A percentile compares a stretch with the other conserved stretches of the same genome.
Conservation (phyloP, 73 alveolate genomes). For the Paramecium sonneborni region DNA sequence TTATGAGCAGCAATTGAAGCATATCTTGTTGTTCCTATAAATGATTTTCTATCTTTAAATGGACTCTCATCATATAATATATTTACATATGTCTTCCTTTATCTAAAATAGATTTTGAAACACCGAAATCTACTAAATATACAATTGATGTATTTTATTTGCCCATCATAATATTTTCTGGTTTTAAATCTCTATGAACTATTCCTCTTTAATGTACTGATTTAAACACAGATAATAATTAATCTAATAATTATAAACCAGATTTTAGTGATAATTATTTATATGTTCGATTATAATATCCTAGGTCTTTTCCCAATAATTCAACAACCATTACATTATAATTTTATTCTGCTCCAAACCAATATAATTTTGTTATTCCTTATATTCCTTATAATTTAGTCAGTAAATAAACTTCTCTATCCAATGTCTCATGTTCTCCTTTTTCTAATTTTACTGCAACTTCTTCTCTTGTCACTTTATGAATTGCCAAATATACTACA, state of each 20-base stretch:
- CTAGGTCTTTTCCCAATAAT: constrained; percentile 65
- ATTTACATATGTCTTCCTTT: constrained; percentile 44
- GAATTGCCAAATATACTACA: constrained; percentile 29
- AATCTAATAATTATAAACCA: not conserved
- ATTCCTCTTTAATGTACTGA: constrained; percentile 70
- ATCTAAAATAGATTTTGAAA: constrained; percentile 36
- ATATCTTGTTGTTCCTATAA: constrained; percentile 79
- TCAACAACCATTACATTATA: constrained; percentile 81
- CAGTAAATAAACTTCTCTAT: constrained; percentile 51
- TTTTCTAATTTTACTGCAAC: constrained; percentile 52
- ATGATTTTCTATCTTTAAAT: constrained; percentile 39
- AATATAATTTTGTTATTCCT: constrained; percentile 46
- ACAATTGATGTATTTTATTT: not conserved
- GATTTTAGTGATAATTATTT: constrained; percentile 30
- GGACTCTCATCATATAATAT: constrained; percentile 12
- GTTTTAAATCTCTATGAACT: constrained; percentile 81
- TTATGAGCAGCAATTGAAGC: constrained; percentile 81
- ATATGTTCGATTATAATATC: constrained; percentile 15
- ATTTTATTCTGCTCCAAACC: constrained; percentile 74
- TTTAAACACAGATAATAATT: not conserved
- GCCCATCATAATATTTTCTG: constrained; percentile 72
- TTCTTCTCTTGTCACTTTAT: constrained; percentile 37
- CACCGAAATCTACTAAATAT: constrained; percentile 61
- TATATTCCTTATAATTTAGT: constrained; percentile 41
- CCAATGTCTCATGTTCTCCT: constrained; percentile 51